Evolutionary conservation across 768 basidiomycete genomes (phyloP).

Genomic region (Baorangia bicolor): DNA sequence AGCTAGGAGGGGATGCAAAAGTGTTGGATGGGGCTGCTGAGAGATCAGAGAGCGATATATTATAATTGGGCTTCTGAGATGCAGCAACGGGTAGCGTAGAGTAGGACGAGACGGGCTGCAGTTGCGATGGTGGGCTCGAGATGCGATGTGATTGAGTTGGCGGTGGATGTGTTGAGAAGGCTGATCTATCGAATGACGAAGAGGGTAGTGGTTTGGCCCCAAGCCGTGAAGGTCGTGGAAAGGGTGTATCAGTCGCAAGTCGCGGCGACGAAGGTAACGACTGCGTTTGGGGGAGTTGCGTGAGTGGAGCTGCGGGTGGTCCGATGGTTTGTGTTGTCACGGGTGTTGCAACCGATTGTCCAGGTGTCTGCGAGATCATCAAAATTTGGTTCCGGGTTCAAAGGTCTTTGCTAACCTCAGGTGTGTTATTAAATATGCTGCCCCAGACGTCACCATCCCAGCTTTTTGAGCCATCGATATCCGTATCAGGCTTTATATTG

Average conservation of each 20-base stretch:
- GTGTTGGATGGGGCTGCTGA: conserved; percentile 18
- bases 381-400: not conserved
- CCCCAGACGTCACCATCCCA: conserved; percentile 91
- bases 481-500: conserved; percentile 45
- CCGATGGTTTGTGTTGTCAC: conserved; percentile 13
- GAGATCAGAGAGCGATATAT: conserved; percentile 43
- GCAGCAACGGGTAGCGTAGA: conserved; percentile 8
- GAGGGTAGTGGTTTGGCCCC: conserved; percentile 38
- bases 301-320: conserved; percentile 10
- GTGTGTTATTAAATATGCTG: conserved; percentile 57
- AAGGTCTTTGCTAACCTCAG: conserved; percentile 21
- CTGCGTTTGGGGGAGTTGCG: conserved; percentile 26
- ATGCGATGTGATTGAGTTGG: conserved; percentile 19
- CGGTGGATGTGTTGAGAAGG: conserved; percentile 28
- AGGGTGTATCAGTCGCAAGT: conserved; percentile 29
- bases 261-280: conserved; percentile 42
- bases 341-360: conserved; percentile 14
- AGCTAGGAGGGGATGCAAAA: conserved; percentile 12
- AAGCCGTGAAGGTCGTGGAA: conserved; percentile 38
- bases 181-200: conserved; percentile 34
- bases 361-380: conserved; percentile 16
- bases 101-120: conserved; percentile 12
- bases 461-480: conserved; percentile 38
- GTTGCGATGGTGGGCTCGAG: conserved; percentile 23
- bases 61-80: conserved; percentile 57